Evolutionary conservation across 1,284 basidiomycete species (phyloP).

Genomic region (Fomes fomentarius): DNA sequence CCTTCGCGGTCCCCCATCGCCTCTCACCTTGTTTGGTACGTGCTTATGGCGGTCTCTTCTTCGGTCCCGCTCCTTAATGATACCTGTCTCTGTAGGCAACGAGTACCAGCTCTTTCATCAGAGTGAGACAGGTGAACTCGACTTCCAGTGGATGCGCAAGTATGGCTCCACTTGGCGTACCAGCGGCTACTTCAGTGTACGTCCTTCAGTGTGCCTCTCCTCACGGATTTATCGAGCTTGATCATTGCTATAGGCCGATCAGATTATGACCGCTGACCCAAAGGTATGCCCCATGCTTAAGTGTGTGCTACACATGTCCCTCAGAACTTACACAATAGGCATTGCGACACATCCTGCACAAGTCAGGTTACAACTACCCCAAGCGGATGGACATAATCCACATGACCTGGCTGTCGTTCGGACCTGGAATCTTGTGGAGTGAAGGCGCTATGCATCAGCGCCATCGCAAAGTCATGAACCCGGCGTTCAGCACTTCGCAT

Average conservation of each 20-base stretch:
- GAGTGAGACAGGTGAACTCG: conserved; percentile 24
- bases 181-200: conserved; percentile 21
- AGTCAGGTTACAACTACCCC: conserved; percentile 28
- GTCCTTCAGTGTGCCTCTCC: not conserved
- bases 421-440: conserved; percentile 22
- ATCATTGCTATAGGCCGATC: conserved; percentile 1
- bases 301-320: not conserved
- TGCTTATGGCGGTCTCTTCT: not conserved
- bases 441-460: conserved; percentile 43
- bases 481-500: conserved; percentile 45
- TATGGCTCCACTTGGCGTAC: conserved; percentile 29
- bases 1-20: not conserved
- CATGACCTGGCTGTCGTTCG: conserved; percentile 17
- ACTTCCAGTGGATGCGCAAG: conserved; percentile 26
- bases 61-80: not conserved
- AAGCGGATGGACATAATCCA: conserved; percentile 23
- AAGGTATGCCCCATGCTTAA: conserved; percentile 3
- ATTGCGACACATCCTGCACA: conserved; percentile 32
- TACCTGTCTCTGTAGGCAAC: conserved; percentile 21
- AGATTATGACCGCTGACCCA: conserved; percentile 19
- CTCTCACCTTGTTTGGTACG: not conserved
- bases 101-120: conserved; percentile 21
- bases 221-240: not conserved
- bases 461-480: conserved; percentile 42
- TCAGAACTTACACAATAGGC: conserved; percentile 12